These are phyloP conservation scores for Seiridium unicorne DNA, from an alignment of 2,329 filamentous ascomycete genomes.

Conservation along the genomic window DNA sequence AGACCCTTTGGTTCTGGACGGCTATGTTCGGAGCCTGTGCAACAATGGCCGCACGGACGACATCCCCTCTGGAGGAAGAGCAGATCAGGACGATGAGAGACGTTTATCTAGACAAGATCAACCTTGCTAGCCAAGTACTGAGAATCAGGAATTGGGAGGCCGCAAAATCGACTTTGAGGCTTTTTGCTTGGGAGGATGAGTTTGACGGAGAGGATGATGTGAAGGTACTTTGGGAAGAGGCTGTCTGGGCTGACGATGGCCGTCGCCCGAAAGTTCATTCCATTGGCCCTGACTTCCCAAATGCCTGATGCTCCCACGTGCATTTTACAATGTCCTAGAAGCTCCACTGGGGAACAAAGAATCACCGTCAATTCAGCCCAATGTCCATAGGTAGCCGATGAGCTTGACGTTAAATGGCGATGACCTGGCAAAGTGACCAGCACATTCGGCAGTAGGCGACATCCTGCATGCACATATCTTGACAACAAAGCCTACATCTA, in stretches of 20 bases:
- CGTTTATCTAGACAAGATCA: constrained; percentile 39
- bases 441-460: too few relatives aligned
- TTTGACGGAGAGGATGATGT: constrained; percentile 38
- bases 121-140: constrained; percentile 35
- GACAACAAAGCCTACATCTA: too few relatives aligned
- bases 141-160: constrained; percentile 36
- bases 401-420: too few relatives aligned
- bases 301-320: not conserved
- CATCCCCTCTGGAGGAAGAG: constrained; percentile 31
- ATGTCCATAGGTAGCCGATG: too few relatives aligned
- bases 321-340: too few relatives aligned
- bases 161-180: constrained; percentile 33
- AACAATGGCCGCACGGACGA: constrained; percentile 34
- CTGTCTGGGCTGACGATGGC: constrained; percentile 26
- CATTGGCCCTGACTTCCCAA: not conserved
- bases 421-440: too few relatives aligned
- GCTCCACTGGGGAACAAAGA: too few relatives aligned
- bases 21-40: constrained; percentile 43
- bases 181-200: constrained; percentile 38
- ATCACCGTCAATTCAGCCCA: too few relatives aligned
- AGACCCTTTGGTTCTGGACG: constrained; percentile 44
- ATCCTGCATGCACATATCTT: too few relatives aligned
- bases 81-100: constrained; percentile 36
- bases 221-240: constrained; percentile 39
- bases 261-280: not conserved